Evolutionary conservation across 805 yeast genomes (phyloP).

Genomic region (Monosporozyma siamensis): DNA sequence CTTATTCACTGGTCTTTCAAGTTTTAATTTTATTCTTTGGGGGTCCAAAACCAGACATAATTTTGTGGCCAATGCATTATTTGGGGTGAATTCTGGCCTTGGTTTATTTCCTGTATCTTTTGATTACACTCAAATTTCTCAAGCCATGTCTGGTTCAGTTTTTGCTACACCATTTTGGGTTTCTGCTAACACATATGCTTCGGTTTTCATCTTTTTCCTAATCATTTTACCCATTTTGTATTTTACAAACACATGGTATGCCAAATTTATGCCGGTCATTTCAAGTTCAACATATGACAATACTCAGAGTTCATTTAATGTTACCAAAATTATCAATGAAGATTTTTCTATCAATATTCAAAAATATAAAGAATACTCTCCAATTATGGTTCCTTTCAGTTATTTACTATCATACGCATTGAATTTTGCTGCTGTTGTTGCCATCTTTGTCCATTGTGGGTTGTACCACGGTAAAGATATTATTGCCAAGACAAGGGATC

Average conservation of each 20-base stretch:
- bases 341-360: constrained; percentile 35
- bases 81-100: constrained; percentile 49
- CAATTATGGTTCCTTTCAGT: constrained; percentile 49
- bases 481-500: constrained; percentile 33
- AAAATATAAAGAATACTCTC: constrained; percentile 46
- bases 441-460: constrained; percentile 48
- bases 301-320: constrained; percentile 38
- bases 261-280: constrained; percentile 51
- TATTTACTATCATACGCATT: constrained; percentile 47
- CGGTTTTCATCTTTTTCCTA: constrained; percentile 44
- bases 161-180: constrained; percentile 45
- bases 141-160: constrained; percentile 44
- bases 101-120: constrained; percentile 48
- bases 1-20: constrained; percentile 49
- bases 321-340: constrained; percentile 36
- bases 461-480: constrained; percentile 52
- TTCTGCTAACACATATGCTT: constrained; percentile 33
- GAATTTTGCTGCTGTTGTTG: constrained; percentile 54
- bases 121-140: constrained; percentile 50
- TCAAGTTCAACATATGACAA: constrained; percentile 43
- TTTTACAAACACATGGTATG: constrained; percentile 47
- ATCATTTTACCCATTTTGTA: constrained; percentile 42
- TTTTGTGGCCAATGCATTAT: constrained; percentile 49
- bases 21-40: constrained; percentile 42
- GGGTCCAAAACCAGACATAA: constrained; percentile 35